These are phyloP conservation scores for Populus hybrid DNA, from an alignment of 441 rosid genomes.

Conservation along the genomic window DNA sequence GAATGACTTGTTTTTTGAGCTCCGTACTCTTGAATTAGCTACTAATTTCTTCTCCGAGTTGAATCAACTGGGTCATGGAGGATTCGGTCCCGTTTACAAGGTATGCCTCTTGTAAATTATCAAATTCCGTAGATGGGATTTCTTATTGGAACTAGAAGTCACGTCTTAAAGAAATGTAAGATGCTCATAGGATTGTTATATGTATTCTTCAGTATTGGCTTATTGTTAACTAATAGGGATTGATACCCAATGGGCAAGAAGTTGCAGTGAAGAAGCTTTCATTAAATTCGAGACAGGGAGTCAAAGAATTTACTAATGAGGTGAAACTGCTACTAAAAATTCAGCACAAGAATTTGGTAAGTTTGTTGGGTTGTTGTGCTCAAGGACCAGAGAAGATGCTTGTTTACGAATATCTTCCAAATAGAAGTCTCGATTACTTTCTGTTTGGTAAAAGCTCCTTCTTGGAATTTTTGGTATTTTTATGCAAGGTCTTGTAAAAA, in stretches of 20 bases:
- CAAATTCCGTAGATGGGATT: not conserved
- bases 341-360: slow-evolving; percentile 85
- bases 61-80: slow-evolving; percentile 82
- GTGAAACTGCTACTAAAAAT: slow-evolving; percentile 66
- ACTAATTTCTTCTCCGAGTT: slow-evolving; percentile 74
- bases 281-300: slow-evolving; percentile 66
- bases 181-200: not conserved
- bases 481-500: not conserved
- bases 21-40: slow-evolving; percentile 60
- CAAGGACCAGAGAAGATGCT: slow-evolving; percentile 89
- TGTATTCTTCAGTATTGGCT: not conserved
- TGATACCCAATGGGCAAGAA: slow-evolving; percentile 74
- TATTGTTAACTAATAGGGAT: slow-evolving; percentile 44
- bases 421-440: slow-evolving; percentile 79
- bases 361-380: slow-evolving; percentile 71
- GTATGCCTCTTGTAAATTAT: slow-evolving; percentile 19
- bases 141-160: not conserved
- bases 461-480: not conserved
- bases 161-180: not conserved
- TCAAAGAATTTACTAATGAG: slow-evolving; percentile 75
- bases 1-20: slow-evolving; percentile 55
- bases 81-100: slow-evolving; percentile 92
- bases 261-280: slow-evolving; percentile 89
- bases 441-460: slow-evolving; percentile 55
- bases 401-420: slow-evolving; percentile 87